Evolutionary conservation across 2,329 filamentous ascomycete genomes (phyloP), one percentile per base, ranked within the genome.

Genomic region (Epichloe amarillans): DNA sequence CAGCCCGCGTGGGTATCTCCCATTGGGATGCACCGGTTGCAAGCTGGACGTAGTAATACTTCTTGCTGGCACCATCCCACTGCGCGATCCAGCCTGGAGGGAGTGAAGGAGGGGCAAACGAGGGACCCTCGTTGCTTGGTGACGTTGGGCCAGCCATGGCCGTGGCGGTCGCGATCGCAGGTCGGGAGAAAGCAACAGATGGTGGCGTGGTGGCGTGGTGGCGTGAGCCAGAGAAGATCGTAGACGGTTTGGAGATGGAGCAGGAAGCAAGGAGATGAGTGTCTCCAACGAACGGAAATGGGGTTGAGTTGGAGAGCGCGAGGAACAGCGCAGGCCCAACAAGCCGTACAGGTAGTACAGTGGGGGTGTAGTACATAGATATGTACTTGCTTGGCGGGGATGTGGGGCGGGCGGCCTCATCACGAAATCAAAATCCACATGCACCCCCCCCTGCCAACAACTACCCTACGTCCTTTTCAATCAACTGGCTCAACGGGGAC

Each of bases 1-100:
- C 82, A 47, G 82, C 74, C 52, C 79, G 72, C 14, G 79, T 86
- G 35, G 83, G 83, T 35, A 77, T 74, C n/a, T 86, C 83, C 83
- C 84, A 87, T 66, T 86, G 83, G 55, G 83, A 85, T 38, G 79
- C 73, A 46, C 83, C 83, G 7, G 83, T 86, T 49, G 80, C 82
- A 50, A 87, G 76, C 65, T 86, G 82, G 47, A 87, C 83, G 63
- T 79, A 84, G 65, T 84, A 84, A 64, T 84, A 84, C 64, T 83
- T 83, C 64, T 72, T 76, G 64, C 73, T 79, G 51, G 72, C 62
- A 55, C 74, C 76, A 61, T 84, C 81, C 81, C 81, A 84, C 68
- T 84, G 81, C 52, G 80, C 79, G 60, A 83, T 84, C 81, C 81
- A 84, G 60, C 81, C 81, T 12, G 77, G 68, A 47, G 81, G 81